Evolutionary conservation across 2,329 filamentous ascomycete genomes (phyloP), one percentile per base, ranked within the genome.

Genomic region (Neopestalotiopsis sp.): DNA sequence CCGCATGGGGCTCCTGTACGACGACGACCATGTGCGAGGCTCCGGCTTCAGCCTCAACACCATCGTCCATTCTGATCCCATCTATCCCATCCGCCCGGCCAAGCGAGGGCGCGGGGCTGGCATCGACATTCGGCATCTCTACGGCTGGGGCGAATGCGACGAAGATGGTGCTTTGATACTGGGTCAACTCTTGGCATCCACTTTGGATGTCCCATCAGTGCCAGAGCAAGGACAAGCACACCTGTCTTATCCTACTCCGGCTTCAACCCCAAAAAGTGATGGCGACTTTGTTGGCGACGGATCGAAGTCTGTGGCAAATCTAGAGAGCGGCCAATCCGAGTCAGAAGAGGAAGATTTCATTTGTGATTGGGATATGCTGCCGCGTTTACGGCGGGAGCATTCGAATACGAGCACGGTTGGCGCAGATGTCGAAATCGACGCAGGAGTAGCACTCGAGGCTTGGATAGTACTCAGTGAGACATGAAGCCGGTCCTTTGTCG

Each of bases 1-100:
- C 58, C 71, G 70, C 14, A 42, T 77, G 24, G 76, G 76, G 10
- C 70, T 78, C 61, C 58, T 77, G 17, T 77, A 76, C 56, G 73
- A 76, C 24, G 74, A 74, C 40, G 72, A 67, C 9, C 40, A 62
- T 34, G 66, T 58, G 14, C 73, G 66, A 17, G 72, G 69, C n/a
- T 66, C 73, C 17, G 71, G 59, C 24, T 78, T 76, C 65, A 69
- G 34, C 64, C 68, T 77, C 45, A 72, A 76, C 62, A 64, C 69
- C 30, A 76, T 77, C 32, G 69, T 70, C 24, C 75, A 74, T 64
- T 32, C 71, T 3, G 73, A 76, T 17, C 75, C 73, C 12, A 62
- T 71, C 12, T 76, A 76, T 61, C 71, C 73, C 7, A 42, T 76
- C 34, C 74, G 74, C 14, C 72, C 70, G 9, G 71, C 75, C 5